Conservation (phyloP, 2,329 filamentous ascomycete species). For the Trichophyton rubrum region DNA sequence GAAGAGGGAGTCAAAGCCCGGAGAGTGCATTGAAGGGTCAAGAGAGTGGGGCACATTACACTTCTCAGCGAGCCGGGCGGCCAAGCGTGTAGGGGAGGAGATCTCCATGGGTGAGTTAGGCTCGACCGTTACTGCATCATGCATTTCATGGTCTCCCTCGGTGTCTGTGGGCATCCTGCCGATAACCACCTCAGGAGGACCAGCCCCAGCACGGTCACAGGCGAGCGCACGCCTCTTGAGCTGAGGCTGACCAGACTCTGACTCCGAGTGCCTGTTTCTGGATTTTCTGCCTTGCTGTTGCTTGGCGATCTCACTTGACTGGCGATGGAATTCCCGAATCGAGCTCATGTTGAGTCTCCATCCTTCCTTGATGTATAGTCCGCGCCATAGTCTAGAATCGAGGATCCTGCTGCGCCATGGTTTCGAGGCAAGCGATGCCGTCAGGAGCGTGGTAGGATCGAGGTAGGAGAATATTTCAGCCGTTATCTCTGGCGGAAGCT, state of each 20-base stretch:
- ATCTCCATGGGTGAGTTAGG: conserved; percentile 11
- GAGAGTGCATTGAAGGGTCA: not conserved
- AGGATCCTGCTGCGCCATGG: conserved; percentile 70
- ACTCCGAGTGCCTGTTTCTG: conserved; percentile 35
- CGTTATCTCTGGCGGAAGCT: conserved; percentile 81
- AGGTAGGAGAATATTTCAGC: conserved; percentile 80
- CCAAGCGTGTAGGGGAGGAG: not conserved
- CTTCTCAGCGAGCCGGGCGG: not conserved
- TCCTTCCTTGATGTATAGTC: conserved; percentile 70
- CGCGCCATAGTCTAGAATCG: conserved; percentile 77
- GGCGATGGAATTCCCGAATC: conserved; percentile 53
- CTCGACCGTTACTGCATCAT: conserved; percentile 20
- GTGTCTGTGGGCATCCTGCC: conserved; percentile 17
- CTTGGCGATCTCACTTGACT: conserved; percentile 26
- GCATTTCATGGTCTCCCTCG: conserved; percentile 34
- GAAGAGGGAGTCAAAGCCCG: not conserved
- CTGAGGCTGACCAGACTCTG: conserved; percentile 38
- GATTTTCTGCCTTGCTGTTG: conserved; percentile 31
- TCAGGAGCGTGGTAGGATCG: conserved; percentile 65
- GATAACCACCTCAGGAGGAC: conserved; percentile 18
- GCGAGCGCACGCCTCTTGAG: conserved; percentile 41
- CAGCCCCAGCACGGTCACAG: conserved; percentile 28
- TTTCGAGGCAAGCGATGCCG: conserved; percentile 64
- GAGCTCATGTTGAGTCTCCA: conserved; percentile 62
- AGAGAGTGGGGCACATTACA: not conserved